Percentiles rank a stretch among this genome's conserved stretches.
Evolutionary conservation across 352 stramenopile species (phyloP).

Genomic region (Bremia lactucae): DNA sequence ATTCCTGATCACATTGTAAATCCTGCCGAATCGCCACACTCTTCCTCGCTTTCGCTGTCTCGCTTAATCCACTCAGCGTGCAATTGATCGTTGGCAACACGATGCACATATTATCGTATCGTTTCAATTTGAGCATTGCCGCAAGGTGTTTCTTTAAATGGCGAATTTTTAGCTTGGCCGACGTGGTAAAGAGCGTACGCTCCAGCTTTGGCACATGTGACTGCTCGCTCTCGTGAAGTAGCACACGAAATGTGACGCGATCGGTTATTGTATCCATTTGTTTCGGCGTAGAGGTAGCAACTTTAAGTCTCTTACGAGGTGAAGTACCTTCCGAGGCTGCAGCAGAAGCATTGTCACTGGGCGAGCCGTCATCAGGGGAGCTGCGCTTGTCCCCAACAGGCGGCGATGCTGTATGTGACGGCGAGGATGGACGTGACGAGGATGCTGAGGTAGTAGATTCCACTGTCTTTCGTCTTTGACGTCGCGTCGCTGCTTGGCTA

Average conservation of each 20-base stretch:
- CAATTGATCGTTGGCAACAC: slow-evolving; percentile 48
- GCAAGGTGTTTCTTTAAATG: slow-evolving; percentile 66
- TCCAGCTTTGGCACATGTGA: slow-evolving; percentile 23
- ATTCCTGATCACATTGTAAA: slow-evolving; percentile 60
- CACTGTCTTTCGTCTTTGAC: slow-evolving; percentile 27
- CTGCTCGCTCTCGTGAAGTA: slow-evolving; percentile 45
- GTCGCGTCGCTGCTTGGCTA: slow-evolving; percentile 52
- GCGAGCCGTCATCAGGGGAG: slow-evolving; percentile 2
- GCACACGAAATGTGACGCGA: slow-evolving; percentile 50
- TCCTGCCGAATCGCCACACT: slow-evolving; percentile 41
- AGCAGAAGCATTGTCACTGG: slow-evolving; percentile 5
- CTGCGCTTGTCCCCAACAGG: slow-evolving; percentile 25
- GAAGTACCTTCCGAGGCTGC: slow-evolving; percentile 11
- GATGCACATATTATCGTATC: slow-evolving; percentile 40
- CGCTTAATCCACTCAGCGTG: slow-evolving; percentile 31
- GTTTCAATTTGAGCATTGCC: slow-evolving; percentile 35
- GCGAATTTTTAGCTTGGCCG: slow-evolving; percentile 51
- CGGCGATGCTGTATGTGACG: slow-evolving; percentile 15
- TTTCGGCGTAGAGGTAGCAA: slow-evolving; percentile 1
- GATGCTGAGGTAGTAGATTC: slow-evolving; percentile 4
- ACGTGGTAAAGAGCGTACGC: slow-evolving; percentile 51
- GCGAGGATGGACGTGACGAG: slow-evolving; percentile 18
- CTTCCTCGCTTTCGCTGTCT: slow-evolving; percentile 8
- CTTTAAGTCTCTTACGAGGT: slow-evolving; percentile 23
- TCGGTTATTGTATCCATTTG: slow-evolving; percentile 4